These are phyloP conservation scores for Kodamaea sp. DNA, from an alignment of 1,139 yeast genomes.

Conservation along the genomic window DNA sequence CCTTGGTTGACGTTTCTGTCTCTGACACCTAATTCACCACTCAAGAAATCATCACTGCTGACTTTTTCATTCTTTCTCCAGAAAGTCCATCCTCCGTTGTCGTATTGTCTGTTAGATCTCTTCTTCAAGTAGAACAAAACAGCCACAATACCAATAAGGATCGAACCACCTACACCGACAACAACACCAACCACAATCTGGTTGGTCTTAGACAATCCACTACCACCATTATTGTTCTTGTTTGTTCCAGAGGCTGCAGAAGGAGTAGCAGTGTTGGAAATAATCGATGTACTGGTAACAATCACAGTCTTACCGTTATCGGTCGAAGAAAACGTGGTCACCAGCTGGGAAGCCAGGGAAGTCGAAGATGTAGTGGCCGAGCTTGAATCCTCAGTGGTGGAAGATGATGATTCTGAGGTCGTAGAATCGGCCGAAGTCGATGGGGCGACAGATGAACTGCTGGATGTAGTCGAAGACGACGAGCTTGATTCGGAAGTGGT, in stretches of 20 bases:
- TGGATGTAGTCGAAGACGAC: constrained; percentile 15
- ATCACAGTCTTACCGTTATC: constrained; percentile 40
- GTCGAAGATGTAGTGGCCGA: constrained; percentile 7
- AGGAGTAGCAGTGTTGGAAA: constrained; percentile 25
- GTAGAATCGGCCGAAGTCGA: background rate
- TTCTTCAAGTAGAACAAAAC: constrained; percentile 38
- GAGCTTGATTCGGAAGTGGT: constrained; percentile 5
- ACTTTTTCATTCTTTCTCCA: constrained; percentile 53
- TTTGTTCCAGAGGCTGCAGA: constrained; percentile 24
- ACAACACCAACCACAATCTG: constrained; percentile 52
- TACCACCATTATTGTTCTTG: constrained; percentile 11
- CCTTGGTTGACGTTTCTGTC: constrained; percentile 49
- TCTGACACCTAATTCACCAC: constrained; percentile 57
- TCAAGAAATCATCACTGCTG: constrained; percentile 55
- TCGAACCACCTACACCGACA: constrained; percentile 52
- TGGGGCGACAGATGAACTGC: constrained; percentile 4
- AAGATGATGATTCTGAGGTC: constrained; percentile 9
- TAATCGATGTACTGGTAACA: constrained; percentile 40
- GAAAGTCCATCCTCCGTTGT: constrained; percentile 49
- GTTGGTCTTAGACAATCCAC: constrained; percentile 46
- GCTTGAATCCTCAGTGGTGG: constrained; percentile 5
- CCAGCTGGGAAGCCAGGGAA: constrained; percentile 10
- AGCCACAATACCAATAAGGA: constrained; percentile 38
- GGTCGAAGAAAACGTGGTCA: constrained; percentile 35
- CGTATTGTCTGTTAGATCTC: constrained; percentile 31